Conservation (phyloP, 306 rosid species). For the Fagus crenata region DNA sequence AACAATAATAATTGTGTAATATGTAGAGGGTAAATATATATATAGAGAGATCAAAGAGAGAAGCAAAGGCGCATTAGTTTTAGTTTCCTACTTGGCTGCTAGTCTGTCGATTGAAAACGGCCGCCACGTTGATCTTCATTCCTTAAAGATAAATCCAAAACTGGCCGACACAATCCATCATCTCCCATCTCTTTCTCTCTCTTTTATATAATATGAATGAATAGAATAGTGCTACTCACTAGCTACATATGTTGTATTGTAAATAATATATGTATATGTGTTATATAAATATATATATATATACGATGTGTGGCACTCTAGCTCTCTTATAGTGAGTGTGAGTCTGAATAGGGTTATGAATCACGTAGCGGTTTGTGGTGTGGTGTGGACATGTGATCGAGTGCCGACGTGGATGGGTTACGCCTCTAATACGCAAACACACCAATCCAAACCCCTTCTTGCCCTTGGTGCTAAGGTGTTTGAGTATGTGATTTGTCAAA, state of each 20-base stretch:
- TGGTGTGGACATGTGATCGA: slow-evolving; percentile 10
- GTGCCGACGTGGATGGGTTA: slow-evolving; percentile 37
- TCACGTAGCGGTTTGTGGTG: slow-evolving; percentile 32
- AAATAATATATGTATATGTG: not conserved
- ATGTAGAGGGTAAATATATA: slow-evolving; percentile 6
- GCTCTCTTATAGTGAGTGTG: not conserved
- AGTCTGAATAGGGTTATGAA: slow-evolving; percentile 4
- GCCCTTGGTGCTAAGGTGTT: not conserved
- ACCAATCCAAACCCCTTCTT: not conserved
- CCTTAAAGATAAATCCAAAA: slow-evolving; percentile 67
- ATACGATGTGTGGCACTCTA: not conserved
- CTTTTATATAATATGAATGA: not conserved
- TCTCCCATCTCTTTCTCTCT: slow-evolving; percentile 27
- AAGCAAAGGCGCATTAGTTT: slow-evolving; percentile 20
- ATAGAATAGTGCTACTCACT: too few species aligned
- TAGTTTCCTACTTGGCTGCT: slow-evolving; percentile 84
- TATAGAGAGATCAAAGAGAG: not conserved
- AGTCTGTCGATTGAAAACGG: slow-evolving; percentile 55
- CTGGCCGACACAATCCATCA: slow-evolving; percentile 89
- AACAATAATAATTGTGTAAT: slow-evolving; percentile 23
- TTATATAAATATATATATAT: too few species aligned
- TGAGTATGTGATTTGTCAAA: slow-evolving; percentile 21
- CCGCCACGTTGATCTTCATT: slow-evolving; percentile 91
- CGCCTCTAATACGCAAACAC: slow-evolving; percentile 27
- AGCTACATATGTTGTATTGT: too few species aligned